Evolutionary conservation across 1,139 yeast species (phyloP).

Genomic region (Kodamaea sp.): DNA sequence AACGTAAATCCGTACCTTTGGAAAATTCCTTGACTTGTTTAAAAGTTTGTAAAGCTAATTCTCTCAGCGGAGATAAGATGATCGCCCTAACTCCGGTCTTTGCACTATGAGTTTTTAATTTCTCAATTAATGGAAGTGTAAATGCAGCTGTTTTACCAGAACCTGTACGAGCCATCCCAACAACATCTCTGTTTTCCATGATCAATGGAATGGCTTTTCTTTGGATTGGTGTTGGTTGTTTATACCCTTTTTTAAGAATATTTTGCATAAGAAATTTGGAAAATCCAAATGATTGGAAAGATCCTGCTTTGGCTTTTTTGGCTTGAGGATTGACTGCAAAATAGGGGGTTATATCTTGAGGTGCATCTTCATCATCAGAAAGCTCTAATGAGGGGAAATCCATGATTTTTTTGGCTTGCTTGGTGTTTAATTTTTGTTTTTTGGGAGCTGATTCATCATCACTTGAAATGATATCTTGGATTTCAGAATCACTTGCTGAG

Average conservation of each 20-base stretch:
- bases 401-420: constrained; percentile 10
- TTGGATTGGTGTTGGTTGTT: constrained; percentile 97
- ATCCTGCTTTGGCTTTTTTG: constrained; percentile 71
- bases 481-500: constrained; percentile 29
- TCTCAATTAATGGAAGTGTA: constrained; percentile 87
- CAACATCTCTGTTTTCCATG: constrained; percentile 86
- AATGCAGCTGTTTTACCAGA: constrained; percentile 99
- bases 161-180: constrained; percentile 99
- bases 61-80: constrained; percentile 89
- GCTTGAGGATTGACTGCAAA: constrained; percentile 42
- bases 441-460: constrained; percentile 33
- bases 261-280: constrained; percentile 68
- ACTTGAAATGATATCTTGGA: constrained; percentile 58
- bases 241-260: constrained; percentile 80
- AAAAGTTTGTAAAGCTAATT: constrained; percentile 87
- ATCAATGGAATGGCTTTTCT: constrained; percentile 90
- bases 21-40: constrained; percentile 88
- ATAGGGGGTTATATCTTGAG: constrained; percentile 37
- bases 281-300: constrained; percentile 88
- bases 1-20: constrained; percentile 76
- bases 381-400: constrained; percentile 65
- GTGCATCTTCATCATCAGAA: constrained; percentile 56
- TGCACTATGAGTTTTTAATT: constrained; percentile 75
- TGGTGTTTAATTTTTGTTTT: constrained; percentile 21
- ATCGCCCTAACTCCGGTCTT: constrained; percentile 88